Evolutionary conservation across 2,329 filamentous ascomycete species (phyloP).

Genomic region (Cadophora sp.): DNA sequence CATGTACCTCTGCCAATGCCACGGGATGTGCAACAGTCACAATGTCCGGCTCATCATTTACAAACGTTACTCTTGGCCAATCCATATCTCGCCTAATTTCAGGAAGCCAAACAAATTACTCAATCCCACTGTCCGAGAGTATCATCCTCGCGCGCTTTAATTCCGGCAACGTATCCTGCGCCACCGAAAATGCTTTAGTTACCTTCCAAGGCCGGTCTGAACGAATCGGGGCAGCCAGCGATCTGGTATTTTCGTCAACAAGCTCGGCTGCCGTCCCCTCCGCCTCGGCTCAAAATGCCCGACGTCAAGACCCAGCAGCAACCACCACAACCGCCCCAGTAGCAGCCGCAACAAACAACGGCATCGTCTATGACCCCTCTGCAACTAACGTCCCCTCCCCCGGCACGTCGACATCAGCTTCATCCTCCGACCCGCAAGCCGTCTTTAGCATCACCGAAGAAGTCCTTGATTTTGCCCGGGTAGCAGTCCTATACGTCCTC

Average conservation of each 20-base stretch:
- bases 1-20: constrained; percentile 59
- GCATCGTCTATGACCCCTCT: constrained; percentile 21
- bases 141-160: constrained; percentile 80
- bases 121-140: constrained; percentile 74
- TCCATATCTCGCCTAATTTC: constrained; percentile 78
- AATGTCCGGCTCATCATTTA: constrained; percentile 46
- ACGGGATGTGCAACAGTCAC: constrained; percentile 62
- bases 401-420: constrained; percentile 18
- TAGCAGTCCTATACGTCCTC: constrained; percentile 66
- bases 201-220: constrained; percentile 70
- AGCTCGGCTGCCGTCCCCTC: constrained; percentile 20
- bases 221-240: constrained; percentile 30
- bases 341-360: constrained; percentile 9
- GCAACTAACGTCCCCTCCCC: constrained; percentile 4
- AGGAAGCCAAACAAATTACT: constrained; percentile 71
- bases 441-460: constrained; percentile 60
- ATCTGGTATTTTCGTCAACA: constrained; percentile 29
- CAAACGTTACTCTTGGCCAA: constrained; percentile 80
- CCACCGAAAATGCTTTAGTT: constrained; percentile 84
- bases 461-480: constrained; percentile 67
- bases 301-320: neutral
- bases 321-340: too few relatives aligned
- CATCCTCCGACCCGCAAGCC: constrained; percentile 29
- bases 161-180: constrained; percentile 76
- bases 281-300: neutral